Conservation (phyloP, 139 green algal species). For the Pseudopediastrum boryanum region DNA sequence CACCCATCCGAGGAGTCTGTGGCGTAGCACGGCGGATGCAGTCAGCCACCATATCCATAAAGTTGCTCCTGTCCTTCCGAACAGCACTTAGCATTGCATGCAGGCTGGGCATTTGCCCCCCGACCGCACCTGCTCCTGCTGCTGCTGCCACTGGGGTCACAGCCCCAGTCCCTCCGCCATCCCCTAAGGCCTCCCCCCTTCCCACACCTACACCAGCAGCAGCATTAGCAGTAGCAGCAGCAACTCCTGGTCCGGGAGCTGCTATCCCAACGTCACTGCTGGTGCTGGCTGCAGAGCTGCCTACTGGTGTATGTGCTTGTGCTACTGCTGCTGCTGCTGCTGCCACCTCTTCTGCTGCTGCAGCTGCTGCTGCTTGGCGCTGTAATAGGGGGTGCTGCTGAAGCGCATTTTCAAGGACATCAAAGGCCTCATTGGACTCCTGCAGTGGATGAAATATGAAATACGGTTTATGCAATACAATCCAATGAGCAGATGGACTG, state of each 20-base stretch:
- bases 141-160: neutral
- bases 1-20: neutral
- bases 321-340: slow-evolving; percentile 9
- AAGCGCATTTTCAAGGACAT: slow-evolving; percentile 60
- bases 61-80: slow-evolving; percentile 44
- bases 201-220: neutral
- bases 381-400: slow-evolving; percentile 46
- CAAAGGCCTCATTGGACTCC: slow-evolving; percentile 69
- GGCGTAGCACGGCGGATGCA: neutral
- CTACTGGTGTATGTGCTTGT: slow-evolving; percentile 2
- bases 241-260: neutral
- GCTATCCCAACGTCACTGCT: neutral
- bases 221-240: neutral
- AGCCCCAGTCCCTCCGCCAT: neutral
- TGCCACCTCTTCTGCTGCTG: neutral
- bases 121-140: neutral
- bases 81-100: slow-evolving; percentile 33
- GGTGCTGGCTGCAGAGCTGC: neutral
- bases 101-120: neutral
- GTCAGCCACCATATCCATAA: slow-evolving; percentile 39
- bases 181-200: neutral
- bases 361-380: slow-evolving; percentile 24
- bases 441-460: too few species aligned
- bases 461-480: too few species aligned
- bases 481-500: too few species aligned